Conservation (phyloP, 139 green algal genomes). For the Coelastrella sp. region DNA sequence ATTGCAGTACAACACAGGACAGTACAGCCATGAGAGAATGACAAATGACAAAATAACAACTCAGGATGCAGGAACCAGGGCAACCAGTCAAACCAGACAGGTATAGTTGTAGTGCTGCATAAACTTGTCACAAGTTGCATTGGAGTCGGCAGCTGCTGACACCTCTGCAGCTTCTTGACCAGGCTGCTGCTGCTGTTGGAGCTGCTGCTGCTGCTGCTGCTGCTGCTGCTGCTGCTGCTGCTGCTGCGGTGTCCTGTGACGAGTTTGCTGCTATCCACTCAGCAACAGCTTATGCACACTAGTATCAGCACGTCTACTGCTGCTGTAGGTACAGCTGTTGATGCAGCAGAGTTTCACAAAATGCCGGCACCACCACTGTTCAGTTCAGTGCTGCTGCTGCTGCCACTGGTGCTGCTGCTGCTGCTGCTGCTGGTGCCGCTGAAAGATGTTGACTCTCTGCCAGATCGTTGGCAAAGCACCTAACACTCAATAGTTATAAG, state of each 20-base stretch:
- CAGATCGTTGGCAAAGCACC: too few relatives aligned
- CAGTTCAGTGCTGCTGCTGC: background rate
- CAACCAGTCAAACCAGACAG: background rate
- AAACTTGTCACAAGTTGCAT: too few relatives aligned
- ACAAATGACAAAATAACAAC: background rate
- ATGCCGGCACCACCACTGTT: background rate
- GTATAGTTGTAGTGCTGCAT: background rate
- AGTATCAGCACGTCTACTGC: background rate
- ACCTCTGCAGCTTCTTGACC: background rate
- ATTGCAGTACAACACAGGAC: background rate
- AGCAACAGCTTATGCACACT: background rate
- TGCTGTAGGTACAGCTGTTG: background rate
- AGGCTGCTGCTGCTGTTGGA: background rate
- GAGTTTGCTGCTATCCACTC: background rate
- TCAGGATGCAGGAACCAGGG: background rate
- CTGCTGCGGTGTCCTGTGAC: too few relatives aligned
- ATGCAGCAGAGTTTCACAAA: too few relatives aligned
- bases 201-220: background rate
- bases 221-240: background rate
- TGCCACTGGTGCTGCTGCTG: background rate
- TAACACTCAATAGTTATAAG: too few relatives aligned
- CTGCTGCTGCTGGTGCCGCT: background rate
- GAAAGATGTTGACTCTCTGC: background rate
- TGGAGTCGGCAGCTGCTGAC: too few relatives aligned
- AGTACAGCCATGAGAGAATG: background rate